Base-by-base conservation (phyloP, 2,329 filamentous ascomycete species). In the Peltaster fructicola region DNA sequence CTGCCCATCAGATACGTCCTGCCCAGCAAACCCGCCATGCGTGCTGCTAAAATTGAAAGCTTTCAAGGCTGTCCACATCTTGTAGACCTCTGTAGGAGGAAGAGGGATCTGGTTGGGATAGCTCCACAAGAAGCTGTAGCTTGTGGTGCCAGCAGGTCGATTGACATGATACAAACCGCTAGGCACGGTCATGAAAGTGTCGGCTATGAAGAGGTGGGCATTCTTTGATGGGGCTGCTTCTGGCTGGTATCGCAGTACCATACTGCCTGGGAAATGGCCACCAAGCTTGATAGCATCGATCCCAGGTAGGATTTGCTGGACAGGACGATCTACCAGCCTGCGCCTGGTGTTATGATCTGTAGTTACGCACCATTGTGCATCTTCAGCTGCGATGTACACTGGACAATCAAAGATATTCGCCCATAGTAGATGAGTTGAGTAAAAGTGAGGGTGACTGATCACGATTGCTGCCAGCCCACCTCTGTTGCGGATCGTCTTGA, bases 251-350 rank as follows among this genome's bases (percentile, higher is more conserved):
- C 73, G 60, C 31, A 78, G 43, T 3, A 81, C 68, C 30, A 75
- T 51, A 35, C 70, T 78, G 0, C 80, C 80, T 0, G 74, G 73
- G 40, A 88, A 88, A 52, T 90, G 79, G 0, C 80, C 80, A 0
- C 78, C 77, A 1, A 73, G 59, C 47, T 80, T 79, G 25, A 85
- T 57, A 1, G 65, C 68, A 15, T 54, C 63, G 3, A 73, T 58
- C 0, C 65, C 68, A 0, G 57, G 37, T 31, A 57, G 19, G 43
- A 61, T 48, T 27, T 47, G 23, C 8, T 24, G 30, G 1, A 43
- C 47, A 1, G 50, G 41, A n/a, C n/a, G n/a, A n/a, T n/a, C n/a
- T 23, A 75, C 51, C 34, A 67, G 57, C 4, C 53, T 53, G 26
- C 47, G 30, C 4, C 61, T 56, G 6, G 53, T 17, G 9, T 41